Percentiles rank a stretch among this genome's conserved stretches.
These are phyloP conservation scores for Canariomyces notabilis DNA, from an alignment of 2,329 filamentous ascomycete species.

Conservation along the genomic window DNA sequence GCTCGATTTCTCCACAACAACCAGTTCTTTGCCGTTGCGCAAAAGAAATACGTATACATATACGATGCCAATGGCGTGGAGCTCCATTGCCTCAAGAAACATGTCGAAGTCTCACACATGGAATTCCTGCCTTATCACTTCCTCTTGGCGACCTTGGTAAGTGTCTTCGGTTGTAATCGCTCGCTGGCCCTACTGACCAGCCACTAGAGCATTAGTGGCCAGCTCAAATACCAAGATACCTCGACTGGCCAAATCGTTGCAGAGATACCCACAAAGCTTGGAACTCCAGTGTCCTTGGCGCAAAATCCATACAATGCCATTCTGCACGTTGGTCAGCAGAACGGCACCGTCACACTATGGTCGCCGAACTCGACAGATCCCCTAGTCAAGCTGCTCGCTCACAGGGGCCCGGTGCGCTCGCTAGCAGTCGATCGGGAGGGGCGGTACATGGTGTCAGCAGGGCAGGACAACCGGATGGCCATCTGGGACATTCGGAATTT, in stretches of 20 bases:
- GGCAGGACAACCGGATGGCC: slow-evolving; percentile 86
- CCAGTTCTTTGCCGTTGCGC: slow-evolving; percentile 88
- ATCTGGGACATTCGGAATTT: slow-evolving; percentile 95
- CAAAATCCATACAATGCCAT: slow-evolving; percentile 94
- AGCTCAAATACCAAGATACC: slow-evolving; percentile 90
- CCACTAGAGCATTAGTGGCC: slow-evolving; percentile 66
- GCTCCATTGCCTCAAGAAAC: slow-evolving; percentile 84
- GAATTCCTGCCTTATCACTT: slow-evolving; percentile 97
- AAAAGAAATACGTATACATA: slow-evolving; percentile 96
- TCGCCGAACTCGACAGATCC: slow-evolving; percentile 85
- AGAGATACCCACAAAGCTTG: slow-evolving; percentile 79
- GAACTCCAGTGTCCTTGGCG: slow-evolving; percentile 73
- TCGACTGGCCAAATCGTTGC: slow-evolving; percentile 86
- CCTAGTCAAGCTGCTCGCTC: slow-evolving; percentile 84
- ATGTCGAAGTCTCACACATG: slow-evolving; percentile 86
- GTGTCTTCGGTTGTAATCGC: slow-evolving; percentile 29
- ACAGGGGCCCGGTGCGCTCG: slow-evolving; percentile 81
- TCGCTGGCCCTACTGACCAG: slow-evolving; percentile 20
- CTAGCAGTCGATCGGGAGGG: slow-evolving; percentile 84
- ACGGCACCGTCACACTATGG: slow-evolving; percentile 92
- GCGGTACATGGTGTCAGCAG: slow-evolving; percentile 90
- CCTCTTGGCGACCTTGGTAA: slow-evolving; percentile 76
- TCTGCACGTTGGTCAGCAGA: slow-evolving; percentile 88
- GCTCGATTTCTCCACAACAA: slow-evolving; percentile 92
- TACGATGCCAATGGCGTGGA: slow-evolving; percentile 91